Conservation (phyloP, 2,329 filamentous ascomycete genomes). For the Pseudogymnoascus sp. region DNA sequence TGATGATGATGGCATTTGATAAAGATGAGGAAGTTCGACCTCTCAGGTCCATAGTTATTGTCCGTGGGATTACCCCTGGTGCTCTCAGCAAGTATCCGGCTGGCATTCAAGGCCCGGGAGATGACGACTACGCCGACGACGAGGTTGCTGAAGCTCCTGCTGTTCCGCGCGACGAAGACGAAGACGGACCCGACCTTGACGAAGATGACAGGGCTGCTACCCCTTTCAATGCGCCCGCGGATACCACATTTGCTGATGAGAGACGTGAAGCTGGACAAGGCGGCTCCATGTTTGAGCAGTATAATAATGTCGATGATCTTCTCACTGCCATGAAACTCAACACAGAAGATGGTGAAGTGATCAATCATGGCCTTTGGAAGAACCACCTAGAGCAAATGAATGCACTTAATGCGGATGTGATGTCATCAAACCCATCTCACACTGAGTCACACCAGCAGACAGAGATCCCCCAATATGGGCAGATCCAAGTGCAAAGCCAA, state of each 20-base stretch:
- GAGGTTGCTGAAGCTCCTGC: background rate
- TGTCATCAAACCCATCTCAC: background rate
- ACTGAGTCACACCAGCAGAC: background rate
- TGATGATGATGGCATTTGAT: conserved; percentile 6
- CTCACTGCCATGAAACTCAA: background rate
- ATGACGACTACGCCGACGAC: background rate
- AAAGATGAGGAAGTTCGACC: background rate
- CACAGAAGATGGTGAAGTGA: background rate
- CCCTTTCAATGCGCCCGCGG: background rate
- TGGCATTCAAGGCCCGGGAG: background rate
- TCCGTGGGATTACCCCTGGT: background rate
- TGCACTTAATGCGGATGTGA: background rate
- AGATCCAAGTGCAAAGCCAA: background rate
- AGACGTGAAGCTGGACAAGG: background rate
- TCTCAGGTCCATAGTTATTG: background rate
- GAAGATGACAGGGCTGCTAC: too few relatives aligned
- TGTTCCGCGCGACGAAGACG: background rate
- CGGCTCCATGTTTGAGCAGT: background rate
- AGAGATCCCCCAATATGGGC: background rate
- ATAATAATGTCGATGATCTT: background rate
- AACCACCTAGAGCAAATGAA: background rate
- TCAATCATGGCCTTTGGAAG: background rate
- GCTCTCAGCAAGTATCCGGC: background rate
- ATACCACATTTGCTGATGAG: background rate
- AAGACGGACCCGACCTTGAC: too few relatives aligned